Conservation (phyloP, 2,329 filamentous ascomycete genomes). For the Botrytis medusae region DNA sequence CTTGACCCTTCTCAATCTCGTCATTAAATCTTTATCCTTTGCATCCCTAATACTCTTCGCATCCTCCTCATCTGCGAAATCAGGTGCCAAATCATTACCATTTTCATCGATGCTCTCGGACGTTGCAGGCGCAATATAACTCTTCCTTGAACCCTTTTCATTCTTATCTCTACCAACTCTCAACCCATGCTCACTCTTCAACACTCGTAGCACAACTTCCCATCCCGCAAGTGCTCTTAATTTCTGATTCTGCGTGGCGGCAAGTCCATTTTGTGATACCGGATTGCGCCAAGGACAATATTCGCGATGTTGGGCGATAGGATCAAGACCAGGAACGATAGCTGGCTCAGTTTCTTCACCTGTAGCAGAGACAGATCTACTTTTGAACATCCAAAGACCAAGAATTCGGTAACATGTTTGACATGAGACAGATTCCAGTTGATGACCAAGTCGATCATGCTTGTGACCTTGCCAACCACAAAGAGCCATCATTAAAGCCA, state of each 20-base stretch:
- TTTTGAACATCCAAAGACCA: slow-evolving; percentile 91
- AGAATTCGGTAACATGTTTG: slow-evolving; percentile 83
- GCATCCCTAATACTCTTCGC: slow-evolving; percentile 49
- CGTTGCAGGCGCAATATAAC: not conserved
- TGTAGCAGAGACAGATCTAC: slow-evolving; percentile 62
- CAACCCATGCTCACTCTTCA: slow-evolving; percentile 55
- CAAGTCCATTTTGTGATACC: slow-evolving; percentile 54
- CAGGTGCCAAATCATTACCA: slow-evolving; percentile 17
- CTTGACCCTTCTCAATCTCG: slow-evolving; percentile 68
- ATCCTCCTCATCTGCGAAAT: slow-evolving; percentile 38
- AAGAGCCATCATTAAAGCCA: slow-evolving; percentile 67
- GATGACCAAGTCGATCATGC: slow-evolving; percentile 35
- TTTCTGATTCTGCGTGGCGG: slow-evolving; percentile 37
- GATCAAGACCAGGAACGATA: slow-evolving; percentile 67
- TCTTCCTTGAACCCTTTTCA: slow-evolving; percentile 21
- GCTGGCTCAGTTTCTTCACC: slow-evolving; percentile 53
- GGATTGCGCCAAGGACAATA: slow-evolving; percentile 80
- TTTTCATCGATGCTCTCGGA: slow-evolving; percentile 15
- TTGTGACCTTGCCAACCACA: slow-evolving; percentile 68
- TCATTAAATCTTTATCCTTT: slow-evolving; percentile 73
- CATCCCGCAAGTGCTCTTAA: slow-evolving; percentile 48
- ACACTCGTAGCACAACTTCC: slow-evolving; percentile 53
- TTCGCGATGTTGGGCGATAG: slow-evolving; percentile 71
- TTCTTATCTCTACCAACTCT: slow-evolving; percentile 29
- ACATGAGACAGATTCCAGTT: slow-evolving; percentile 57